A percentile compares a stretch with the other conserved stretches of the same genome.
Evolutionary conservation across 768 basidiomycete genomes (phyloP).

Genomic region (Kwoniella europaea): DNA sequence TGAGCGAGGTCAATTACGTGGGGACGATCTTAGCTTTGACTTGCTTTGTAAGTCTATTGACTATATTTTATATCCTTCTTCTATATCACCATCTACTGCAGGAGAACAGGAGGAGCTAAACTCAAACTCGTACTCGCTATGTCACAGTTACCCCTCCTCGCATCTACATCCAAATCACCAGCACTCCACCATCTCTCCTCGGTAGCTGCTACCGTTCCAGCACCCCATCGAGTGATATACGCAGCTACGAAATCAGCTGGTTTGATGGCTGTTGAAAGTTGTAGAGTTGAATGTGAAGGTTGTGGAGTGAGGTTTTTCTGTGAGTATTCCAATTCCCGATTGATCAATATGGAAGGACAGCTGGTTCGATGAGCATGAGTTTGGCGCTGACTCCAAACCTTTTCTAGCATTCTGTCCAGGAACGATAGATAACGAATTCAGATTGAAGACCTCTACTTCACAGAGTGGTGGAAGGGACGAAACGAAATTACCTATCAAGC

Average conservation of each 20-base stretch:
- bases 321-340: slow-evolving; percentile 24
- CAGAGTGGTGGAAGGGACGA: slow-evolving; percentile 48
- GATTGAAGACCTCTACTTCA: slow-evolving; percentile 43
- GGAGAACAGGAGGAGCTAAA: background rate
- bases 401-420: slow-evolving; percentile 50
- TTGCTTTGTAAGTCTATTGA: slow-evolving; percentile 46
- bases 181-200: slow-evolving; percentile 80
- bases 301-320: slow-evolving; percentile 55
- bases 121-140: background rate
- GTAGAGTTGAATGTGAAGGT: slow-evolving; percentile 52
- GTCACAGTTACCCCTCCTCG: slow-evolving; percentile 74
- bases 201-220: slow-evolving; percentile 76
- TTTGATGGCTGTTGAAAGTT: slow-evolving; percentile 51
- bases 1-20: slow-evolving; percentile 52
- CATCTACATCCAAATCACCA: slow-evolving; percentile 68
- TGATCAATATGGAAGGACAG: too few species aligned
- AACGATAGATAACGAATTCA: slow-evolving; percentile 56
- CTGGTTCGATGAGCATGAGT: too few species aligned
- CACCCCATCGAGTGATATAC: slow-evolving; percentile 85
- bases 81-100: too few species aligned
- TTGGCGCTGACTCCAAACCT: background rate
- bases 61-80: too few species aligned
- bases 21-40: slow-evolving; percentile 52
- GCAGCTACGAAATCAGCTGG: slow-evolving; percentile 77
- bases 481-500: slow-evolving; percentile 39